Percentiles rank a stretch among this genome's conserved stretches.
Evolutionary conservation across 495 filamentous ascomycete genomes (phyloP).

Genomic region (Penicillium riverlandense): DNA sequence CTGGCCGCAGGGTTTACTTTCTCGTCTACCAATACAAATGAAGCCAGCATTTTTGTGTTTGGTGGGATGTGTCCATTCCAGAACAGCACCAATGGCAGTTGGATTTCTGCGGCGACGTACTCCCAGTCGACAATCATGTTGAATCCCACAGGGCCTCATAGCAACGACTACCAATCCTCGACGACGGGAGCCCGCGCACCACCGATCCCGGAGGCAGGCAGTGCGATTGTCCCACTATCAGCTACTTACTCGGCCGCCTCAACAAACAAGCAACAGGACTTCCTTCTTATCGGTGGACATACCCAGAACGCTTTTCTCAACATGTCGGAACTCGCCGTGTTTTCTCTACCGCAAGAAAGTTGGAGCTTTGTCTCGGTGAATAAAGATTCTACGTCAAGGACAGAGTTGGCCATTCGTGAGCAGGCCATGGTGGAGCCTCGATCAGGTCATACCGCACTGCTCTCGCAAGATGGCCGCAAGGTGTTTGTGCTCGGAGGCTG

Average conservation of each 20-base stretch:
- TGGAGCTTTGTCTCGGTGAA: conserved; percentile 73
- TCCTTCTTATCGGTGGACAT: conserved; percentile 80
- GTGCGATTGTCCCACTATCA: conserved; percentile 65
- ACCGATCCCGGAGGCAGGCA: conserved; percentile 80
- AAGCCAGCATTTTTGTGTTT: conserved; percentile 61
- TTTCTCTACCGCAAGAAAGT: conserved; percentile 74
- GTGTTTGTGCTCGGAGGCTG: conserved; percentile 82
- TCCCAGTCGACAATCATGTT: conserved; percentile 66
- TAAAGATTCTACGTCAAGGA: conserved; percentile 29
- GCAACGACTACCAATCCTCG: conserved; percentile 27
- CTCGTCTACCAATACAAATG: conserved; percentile 45
- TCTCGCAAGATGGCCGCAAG: conserved; percentile 66
- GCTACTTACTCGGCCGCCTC: conserved; percentile 53
- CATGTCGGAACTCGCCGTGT: conserved; percentile 85
- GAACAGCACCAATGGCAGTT: conserved; percentile 32
- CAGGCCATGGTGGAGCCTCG: conserved; percentile 55
- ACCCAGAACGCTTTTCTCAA: conserved; percentile 81
- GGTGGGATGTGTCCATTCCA: conserved; percentile 79
- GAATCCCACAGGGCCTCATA: conserved; percentile 14
- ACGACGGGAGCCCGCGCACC: conserved; percentile 42
- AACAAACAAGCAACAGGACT: conserved; percentile 56
- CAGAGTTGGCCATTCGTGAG: conserved; percentile 43
- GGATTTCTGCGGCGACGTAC: conserved; percentile 64
- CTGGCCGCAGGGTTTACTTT: conserved; percentile 63
- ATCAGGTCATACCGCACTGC: conserved; percentile 78